Evolutionary conservation across 108 stramenopile genomes (phyloP).

Genomic region (Phaeodactylum tricornutum): DNA sequence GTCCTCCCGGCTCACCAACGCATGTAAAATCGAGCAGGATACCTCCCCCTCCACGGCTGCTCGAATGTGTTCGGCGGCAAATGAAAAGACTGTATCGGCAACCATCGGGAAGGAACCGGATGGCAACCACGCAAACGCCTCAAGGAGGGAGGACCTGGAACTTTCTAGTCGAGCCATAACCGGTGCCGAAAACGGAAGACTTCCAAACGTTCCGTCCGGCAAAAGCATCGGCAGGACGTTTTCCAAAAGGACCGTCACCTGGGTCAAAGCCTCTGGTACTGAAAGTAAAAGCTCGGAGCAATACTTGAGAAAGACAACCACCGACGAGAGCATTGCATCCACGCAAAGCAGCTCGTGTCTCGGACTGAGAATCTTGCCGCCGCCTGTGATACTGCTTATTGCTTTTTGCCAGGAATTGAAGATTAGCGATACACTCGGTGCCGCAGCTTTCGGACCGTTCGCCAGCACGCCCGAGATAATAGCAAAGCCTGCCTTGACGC

Average conservation of each 20-base stretch:
- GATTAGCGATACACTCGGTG: slow-evolving; percentile 37
- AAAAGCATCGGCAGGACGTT: slow-evolving; percentile 52
- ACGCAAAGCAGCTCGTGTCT: slow-evolving; percentile 63
- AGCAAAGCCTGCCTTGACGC: slow-evolving; percentile 63
- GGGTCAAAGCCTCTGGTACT: slow-evolving; percentile 73
- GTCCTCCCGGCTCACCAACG: slow-evolving; percentile 57
- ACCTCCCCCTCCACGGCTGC: slow-evolving; percentile 41
- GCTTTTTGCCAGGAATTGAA: slow-evolving; percentile 63
- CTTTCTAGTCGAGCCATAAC: slow-evolving; percentile 48
- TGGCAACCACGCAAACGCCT: slow-evolving; percentile 85
- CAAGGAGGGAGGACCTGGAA: slow-evolving; percentile 69
- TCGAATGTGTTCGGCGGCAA: slow-evolving; percentile 64
- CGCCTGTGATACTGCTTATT: slow-evolving; percentile 18
- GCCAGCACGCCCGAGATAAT: slow-evolving; percentile 61
- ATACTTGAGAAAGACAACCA: slow-evolving; percentile 64
- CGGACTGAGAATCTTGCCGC: slow-evolving; percentile 31
- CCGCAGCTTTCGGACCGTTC: slow-evolving; percentile 47
- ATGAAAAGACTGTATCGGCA: slow-evolving; percentile 68
- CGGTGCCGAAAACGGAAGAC: slow-evolving; percentile 20
- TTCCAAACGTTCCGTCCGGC: slow-evolving; percentile 49
- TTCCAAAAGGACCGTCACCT: slow-evolving; percentile 56
- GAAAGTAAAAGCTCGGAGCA: slow-evolving; percentile 64
- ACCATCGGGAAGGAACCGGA: slow-evolving; percentile 78
- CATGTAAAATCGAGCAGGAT: slow-evolving; percentile 55
- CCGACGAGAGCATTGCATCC: slow-evolving; percentile 55